phyloP scores from a whole-genome alignment of 2,329 filamentous ascomycete genomes.

The Pseudopyricularia cyperi region DNA sequence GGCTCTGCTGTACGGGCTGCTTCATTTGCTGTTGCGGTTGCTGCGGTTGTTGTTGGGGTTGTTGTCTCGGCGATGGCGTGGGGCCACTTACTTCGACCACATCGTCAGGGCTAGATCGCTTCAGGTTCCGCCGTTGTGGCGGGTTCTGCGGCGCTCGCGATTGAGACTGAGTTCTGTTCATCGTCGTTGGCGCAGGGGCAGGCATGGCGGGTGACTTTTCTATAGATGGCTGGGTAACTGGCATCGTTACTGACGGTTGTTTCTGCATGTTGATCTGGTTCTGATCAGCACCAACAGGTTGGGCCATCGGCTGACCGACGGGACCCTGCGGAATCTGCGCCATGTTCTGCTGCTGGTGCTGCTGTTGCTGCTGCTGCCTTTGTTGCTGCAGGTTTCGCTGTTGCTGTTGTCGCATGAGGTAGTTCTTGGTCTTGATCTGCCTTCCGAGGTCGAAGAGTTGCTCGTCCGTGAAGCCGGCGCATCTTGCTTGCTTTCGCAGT shows the following conservation, averaged over 20 bases:
- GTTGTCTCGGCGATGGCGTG: slow-evolving; percentile 9
- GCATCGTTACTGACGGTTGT: slow-evolving; percentile 21
- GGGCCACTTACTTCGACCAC: slow-evolving; percentile 14
- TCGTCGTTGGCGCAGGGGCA: background rate
- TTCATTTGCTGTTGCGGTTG: slow-evolving; percentile 15
- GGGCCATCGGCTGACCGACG: slow-evolving; percentile 4
- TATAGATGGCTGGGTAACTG: slow-evolving; percentile 15
- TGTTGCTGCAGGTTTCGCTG: slow-evolving; percentile 8
- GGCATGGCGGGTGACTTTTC: background rate
- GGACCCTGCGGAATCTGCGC: slow-evolving; percentile 3
- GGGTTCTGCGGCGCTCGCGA: slow-evolving; percentile 32
- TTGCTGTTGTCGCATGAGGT: background rate
- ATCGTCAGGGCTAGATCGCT: slow-evolving; percentile 37
- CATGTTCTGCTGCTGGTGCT: slow-evolving; percentile 10
- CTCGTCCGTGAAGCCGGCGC: background rate
- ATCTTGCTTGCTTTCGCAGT: background rate
- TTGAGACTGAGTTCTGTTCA: slow-evolving; percentile 9
- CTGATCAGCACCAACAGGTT: slow-evolving; percentile 11
- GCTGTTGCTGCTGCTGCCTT: slow-evolving; percentile 8
- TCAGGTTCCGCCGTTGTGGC: slow-evolving; percentile 29
- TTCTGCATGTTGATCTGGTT: slow-evolving; percentile 15
- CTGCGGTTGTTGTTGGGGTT: slow-evolving; percentile 14
- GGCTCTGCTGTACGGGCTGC: background rate
- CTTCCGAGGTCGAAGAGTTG: background rate
- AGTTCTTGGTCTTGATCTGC: background rate